phyloP scores from a whole-genome alignment of 2,329 filamentous ascomycete genomes.

The Phyllosticta citribraziliensis region DNA sequence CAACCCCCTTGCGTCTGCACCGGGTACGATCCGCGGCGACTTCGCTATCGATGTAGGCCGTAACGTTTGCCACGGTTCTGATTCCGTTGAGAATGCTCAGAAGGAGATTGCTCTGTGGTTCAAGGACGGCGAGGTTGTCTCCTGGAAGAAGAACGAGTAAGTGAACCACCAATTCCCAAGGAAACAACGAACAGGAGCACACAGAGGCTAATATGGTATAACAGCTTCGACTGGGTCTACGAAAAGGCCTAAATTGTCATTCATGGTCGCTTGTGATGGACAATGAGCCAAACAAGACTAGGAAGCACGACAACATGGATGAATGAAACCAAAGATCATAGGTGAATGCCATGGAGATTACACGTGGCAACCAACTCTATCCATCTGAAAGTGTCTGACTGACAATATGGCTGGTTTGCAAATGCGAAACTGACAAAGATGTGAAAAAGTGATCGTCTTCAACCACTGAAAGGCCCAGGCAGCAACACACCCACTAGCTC shows the following conservation, averaged over 20 bases:
- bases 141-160: constrained; percentile 46
- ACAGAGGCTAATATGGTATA: background rate
- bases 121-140: constrained; percentile 73
- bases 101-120: constrained; percentile 99
- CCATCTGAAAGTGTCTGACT: background rate
- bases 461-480: no score
- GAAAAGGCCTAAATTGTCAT: background rate
- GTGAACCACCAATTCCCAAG: background rate
- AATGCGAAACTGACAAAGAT: no score
- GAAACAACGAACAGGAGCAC: background rate
- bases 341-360: background rate
- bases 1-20: constrained; percentile 90
- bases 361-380: background rate
- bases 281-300: background rate
- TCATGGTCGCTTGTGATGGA: background rate
- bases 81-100: constrained; percentile 96
- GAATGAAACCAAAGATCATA: background rate
- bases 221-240: background rate
- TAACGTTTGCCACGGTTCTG: constrained; percentile 99
- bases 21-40: constrained; percentile 97
- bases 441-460: no score
- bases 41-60: constrained; percentile 72
- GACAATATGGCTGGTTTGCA: no score
- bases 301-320: background rate
- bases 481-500: no score